Base-by-base conservation (phyloP, 2,329 filamentous ascomycete genomes). In the Ophiocordyceps camponoti-leonardi region DNA sequence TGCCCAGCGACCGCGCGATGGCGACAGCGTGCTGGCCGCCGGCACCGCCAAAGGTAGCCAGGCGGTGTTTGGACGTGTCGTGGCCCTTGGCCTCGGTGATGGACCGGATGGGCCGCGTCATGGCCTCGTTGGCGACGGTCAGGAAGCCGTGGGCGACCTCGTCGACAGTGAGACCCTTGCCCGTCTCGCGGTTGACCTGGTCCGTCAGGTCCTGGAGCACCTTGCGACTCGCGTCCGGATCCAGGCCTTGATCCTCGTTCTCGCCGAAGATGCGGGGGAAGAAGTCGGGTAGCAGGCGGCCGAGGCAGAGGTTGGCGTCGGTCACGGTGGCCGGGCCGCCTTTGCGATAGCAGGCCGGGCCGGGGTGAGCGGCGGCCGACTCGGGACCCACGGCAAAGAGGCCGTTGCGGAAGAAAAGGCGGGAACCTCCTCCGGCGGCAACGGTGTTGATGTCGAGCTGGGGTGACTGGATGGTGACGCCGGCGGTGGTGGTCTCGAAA, bases 371-470 rank as follows among this genome's bases (percentile, higher is more conserved):
- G 31, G 75, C 73, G 1, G 81, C 79, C 23, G 77, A 82, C 53
- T 85, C 80, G 1, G 82, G 82, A 0, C 82, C 82, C 6, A 86
- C 81, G 1, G 79, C 74, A 50, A 86, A 84, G 2, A 86, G 65
- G 0, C 81, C 81, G 48, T 85, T 85, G 48, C 73, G 74, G 70
- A 77, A 86, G 54, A 79, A 80, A 0, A 87, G 65, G 16, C 77
- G 68, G 1, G 76, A 81, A n/a, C 81, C 80, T 49, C 83, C 83
- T 18, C 83, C 82, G 7, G 83, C 81, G 22, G 83, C 83, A 5
- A 87, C 82, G 1, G 84, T 90, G 57, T 86, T 85, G 57, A 90
- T 87, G 53, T 88, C 83, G 1, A 88, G 71, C 56, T 88, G 83
- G 0, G 84, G 83, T 1, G 78, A 81, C 50, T 87, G 83, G 12